These are phyloP conservation scores for Excoecaria agallocha DNA, from an alignment of 345 rosid genomes.

Conservation along the genomic window DNA sequence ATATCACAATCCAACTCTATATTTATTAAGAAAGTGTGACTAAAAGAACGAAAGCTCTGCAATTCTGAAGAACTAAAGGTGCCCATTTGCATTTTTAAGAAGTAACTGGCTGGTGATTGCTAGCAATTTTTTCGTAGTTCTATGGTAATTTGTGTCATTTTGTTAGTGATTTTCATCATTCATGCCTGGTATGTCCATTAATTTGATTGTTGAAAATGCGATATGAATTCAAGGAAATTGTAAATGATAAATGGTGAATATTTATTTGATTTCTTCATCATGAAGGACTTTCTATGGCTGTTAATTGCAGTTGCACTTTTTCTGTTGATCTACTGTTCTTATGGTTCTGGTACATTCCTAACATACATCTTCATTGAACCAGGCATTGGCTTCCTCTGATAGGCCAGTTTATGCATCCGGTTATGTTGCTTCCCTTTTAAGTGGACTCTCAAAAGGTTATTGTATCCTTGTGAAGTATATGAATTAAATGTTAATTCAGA, in stretches of 20 bases:
- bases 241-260: background rate
- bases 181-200: background rate
- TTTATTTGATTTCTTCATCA: background rate
- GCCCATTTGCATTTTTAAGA: background rate
- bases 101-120: background rate
- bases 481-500: background rate
- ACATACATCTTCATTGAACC: conserved; percentile 27
- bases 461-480: background rate
- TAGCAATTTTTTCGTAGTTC: background rate
- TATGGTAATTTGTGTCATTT: background rate
- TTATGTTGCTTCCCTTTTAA: conserved; percentile 58
- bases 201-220: background rate
- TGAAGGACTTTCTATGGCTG: background rate
- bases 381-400: conserved; percentile 65
- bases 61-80: background rate
- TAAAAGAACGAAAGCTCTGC: background rate
- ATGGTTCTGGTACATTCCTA: conserved; percentile 1
- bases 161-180: background rate
- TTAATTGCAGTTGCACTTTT: background rate
- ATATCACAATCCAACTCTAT: background rate
- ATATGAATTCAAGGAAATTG: background rate
- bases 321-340: background rate
- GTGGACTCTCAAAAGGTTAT: conserved; percentile 76
- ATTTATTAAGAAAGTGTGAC: no score
- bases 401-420: conserved; percentile 36